phyloP scores from a whole-genome alignment of 2,329 filamentous ascomycete genomes.

The Stemphylium vesicarium region DNA sequence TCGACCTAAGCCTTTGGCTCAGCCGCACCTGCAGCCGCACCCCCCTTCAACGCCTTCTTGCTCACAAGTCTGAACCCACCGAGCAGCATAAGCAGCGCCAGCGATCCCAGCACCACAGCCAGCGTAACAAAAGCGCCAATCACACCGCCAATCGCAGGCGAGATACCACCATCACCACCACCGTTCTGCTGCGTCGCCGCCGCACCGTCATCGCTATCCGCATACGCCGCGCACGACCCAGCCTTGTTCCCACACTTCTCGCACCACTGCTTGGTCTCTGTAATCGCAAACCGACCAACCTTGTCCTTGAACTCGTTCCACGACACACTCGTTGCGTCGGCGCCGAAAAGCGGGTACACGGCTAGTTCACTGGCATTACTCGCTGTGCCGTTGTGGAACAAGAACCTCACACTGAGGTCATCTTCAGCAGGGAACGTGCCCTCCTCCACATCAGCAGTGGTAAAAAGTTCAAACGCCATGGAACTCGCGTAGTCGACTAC shows the following conservation, averaged over 20 bases:
- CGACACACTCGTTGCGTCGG: conserved; percentile 60
- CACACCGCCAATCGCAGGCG: conserved; percentile 76
- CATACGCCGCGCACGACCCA: conserved; percentile 65
- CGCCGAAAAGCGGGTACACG: conserved; percentile 68
- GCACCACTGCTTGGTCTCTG: conserved; percentile 74
- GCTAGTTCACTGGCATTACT: conserved; percentile 53
- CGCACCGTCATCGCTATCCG: conserved; percentile 18
- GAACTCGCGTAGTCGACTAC: conserved; percentile 84
- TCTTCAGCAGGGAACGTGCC: conserved; percentile 52
- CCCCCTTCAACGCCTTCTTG: conserved; percentile 54
- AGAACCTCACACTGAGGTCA: conserved; percentile 65
- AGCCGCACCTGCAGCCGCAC: conserved; percentile 4
- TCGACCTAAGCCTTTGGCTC: conserved; percentile 19
- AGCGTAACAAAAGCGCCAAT: conserved; percentile 76
- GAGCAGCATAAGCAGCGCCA: conserved; percentile 61
- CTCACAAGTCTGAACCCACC: conserved; percentile 65
- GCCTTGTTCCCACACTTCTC: conserved; percentile 73
- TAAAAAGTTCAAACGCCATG: conserved; percentile 78
- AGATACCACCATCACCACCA: conserved; percentile 59
- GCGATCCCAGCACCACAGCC: conserved; percentile 63
- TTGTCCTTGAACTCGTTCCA: conserved; percentile 72
- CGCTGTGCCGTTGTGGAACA: conserved; percentile 68
- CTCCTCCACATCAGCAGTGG: conserved; percentile 47
- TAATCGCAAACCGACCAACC: conserved; percentile 72
- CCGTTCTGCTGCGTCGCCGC: conserved; percentile 23